Percentiles rank a stretch among this genome's conserved stretches.
Conservation (phyloP, 2,329 filamentous ascomycete species). For the Septoria petroselini region DNA sequence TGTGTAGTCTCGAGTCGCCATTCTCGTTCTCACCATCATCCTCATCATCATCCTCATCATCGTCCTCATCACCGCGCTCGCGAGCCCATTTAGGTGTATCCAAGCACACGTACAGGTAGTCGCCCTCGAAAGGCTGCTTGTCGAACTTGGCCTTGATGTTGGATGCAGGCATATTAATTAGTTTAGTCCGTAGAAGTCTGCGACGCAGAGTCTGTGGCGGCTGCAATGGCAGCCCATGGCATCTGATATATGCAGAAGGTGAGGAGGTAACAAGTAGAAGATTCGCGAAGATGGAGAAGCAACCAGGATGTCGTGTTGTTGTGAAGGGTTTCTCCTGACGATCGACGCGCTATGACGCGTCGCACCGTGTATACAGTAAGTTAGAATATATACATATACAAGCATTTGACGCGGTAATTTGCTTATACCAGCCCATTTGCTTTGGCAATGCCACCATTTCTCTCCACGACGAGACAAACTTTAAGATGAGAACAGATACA, state of each 20-base stretch:
- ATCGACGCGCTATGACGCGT: neutral
- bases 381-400: too few species aligned
- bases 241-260: neutral
- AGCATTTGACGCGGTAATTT: too few species aligned
- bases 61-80: neutral
- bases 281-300: too few species aligned
- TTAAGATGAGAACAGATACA: too few species aligned
- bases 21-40: neutral
- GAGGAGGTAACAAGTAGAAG: neutral
- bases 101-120: slow-evolving; percentile 14
- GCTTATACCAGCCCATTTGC: too few species aligned
- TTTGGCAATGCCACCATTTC: too few species aligned
- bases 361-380: too few species aligned
- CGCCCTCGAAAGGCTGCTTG: slow-evolving; percentile 8
- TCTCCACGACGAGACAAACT: too few species aligned
- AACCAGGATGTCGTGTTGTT: neutral
- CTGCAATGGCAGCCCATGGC: too few species aligned
- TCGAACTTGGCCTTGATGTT: slow-evolving; percentile 11
- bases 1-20: neutral
- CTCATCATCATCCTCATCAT: neutral
- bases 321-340: neutral
- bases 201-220: too few species aligned
- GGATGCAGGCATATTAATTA: neutral
- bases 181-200: too few species aligned
- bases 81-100: neutral